phyloP scores from a whole-genome alignment of 805 yeast species.

The Candida suzukii region DNA sequence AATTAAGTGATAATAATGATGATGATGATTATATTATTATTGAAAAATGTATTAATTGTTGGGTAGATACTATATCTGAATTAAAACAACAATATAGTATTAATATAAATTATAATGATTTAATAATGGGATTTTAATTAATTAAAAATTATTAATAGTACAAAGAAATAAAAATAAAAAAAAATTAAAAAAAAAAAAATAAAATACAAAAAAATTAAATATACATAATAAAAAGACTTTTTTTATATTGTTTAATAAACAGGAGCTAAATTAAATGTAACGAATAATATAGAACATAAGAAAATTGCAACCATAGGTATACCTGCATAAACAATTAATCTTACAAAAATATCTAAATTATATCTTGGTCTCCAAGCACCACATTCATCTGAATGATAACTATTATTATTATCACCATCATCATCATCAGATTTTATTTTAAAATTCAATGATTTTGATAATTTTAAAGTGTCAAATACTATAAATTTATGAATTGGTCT shows the following conservation, averaged over 20 bases:
- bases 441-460: background rate
- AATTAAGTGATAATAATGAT: background rate
- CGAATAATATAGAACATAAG: conserved; percentile 7
- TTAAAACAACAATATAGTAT: background rate
- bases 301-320: conserved; percentile 50
- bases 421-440: conserved; percentile 1
- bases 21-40: no score
- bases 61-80: background rate
- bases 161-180: background rate
- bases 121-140: background rate
- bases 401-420: background rate
- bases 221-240: no score
- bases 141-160: background rate
- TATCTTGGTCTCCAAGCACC: conserved; percentile 56
- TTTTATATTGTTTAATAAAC: background rate
- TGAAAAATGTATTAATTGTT: background rate
- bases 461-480: background rate
- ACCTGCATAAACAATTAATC: conserved; percentile 78
- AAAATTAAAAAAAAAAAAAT: background rate
- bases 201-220: no score
- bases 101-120: background rate
- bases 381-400: conserved; percentile 13
- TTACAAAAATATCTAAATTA: conserved; percentile 70
- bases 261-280: conserved; percentile 11
- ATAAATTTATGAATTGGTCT: conserved; percentile 44